phyloP scores from a whole-genome alignment of 2,329 filamentous ascomycete genomes.

The Colletotrichum sp. region DNA sequence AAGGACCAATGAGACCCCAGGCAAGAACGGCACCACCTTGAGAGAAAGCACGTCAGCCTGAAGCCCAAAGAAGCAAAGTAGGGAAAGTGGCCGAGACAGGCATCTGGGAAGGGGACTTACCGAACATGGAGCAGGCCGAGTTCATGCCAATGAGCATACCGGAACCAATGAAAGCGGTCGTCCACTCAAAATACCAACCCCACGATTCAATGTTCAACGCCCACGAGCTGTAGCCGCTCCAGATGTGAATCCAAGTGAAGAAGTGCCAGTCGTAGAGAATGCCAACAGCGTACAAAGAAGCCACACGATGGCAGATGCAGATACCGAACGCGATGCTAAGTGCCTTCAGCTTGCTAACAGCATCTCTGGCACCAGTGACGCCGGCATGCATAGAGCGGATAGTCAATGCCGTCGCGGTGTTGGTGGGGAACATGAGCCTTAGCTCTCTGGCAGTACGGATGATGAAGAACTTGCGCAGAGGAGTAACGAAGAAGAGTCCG shows the following conservation, averaged over 20 bases:
- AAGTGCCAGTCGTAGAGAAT: constrained; percentile 65
- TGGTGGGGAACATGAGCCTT: constrained; percentile 63
- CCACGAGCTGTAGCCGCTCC: constrained; percentile 54
- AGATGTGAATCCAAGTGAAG: constrained; percentile 60
- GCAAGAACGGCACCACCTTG: constrained; percentile 54
- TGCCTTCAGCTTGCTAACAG: constrained; percentile 62
- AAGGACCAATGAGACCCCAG: constrained; percentile 56
- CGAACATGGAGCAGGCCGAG: constrained; percentile 62
- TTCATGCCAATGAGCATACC: constrained; percentile 58
- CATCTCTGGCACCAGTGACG: constrained; percentile 53
- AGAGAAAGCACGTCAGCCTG: not conserved
- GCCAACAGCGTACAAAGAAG: constrained; percentile 63
- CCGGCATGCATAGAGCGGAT: constrained; percentile 68
- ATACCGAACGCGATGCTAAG: constrained; percentile 54
- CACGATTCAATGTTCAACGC: constrained; percentile 63
- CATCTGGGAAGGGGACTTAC: not conserved
- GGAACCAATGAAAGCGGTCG: constrained; percentile 65
- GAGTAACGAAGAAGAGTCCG: constrained; percentile 67
- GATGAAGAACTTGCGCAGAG: constrained; percentile 72
- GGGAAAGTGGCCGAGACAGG: accelerated
- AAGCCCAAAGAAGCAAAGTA: not conserved
- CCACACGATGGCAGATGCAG: constrained; percentile 58
- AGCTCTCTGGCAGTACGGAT: constrained; percentile 67
- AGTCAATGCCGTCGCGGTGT: constrained; percentile 65
- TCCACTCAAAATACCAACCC: constrained; percentile 65